phyloP scores from a whole-genome alignment of 2,329 filamentous ascomycete species.

The Aurifilum marmelostoma region DNA sequence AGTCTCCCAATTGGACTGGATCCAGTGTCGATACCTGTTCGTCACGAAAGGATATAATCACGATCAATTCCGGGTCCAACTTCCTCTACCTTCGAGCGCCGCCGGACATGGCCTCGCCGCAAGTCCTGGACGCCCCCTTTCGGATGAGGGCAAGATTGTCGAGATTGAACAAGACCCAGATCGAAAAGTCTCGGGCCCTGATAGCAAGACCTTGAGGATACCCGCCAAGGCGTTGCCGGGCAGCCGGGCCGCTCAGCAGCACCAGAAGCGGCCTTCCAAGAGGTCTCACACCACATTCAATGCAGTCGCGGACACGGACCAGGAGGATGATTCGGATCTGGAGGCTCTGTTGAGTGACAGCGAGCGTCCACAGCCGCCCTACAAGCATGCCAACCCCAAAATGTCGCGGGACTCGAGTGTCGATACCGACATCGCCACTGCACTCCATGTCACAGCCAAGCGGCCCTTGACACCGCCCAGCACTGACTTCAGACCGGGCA shows the following conservation, averaged over 20 bases:
- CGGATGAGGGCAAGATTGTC: not conserved
- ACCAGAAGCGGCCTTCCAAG: conserved; percentile 17
- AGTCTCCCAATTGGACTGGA: conserved; percentile 78
- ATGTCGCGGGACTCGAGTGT: conserved; percentile 27
- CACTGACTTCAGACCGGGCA: conserved; percentile 66
- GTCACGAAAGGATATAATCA: conserved; percentile 41
- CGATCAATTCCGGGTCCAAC: no score
- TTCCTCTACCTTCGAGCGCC: no score
- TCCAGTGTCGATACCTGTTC: conserved; percentile 86
- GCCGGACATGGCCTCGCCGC: not conserved
- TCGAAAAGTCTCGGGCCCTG: conserved; percentile 28
- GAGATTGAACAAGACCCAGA: conserved; percentile 31
- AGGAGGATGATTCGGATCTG: conserved; percentile 46
- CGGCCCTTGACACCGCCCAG: conserved; percentile 26
- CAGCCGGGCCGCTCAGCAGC: conserved; percentile 20
- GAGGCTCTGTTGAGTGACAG: conserved; percentile 39
- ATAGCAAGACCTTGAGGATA: conserved; percentile 32
- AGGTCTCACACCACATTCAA: conserved; percentile 34
- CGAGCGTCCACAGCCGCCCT: conserved; percentile 24
- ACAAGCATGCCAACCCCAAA: conserved; percentile 11
- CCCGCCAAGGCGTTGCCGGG: conserved; percentile 41
- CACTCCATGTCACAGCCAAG: conserved; percentile 11
- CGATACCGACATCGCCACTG: conserved; percentile 15
- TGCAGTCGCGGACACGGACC: conserved; percentile 44
- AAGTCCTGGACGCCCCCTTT: not conserved